Percentiles rank a stretch among this genome's conserved stretches.
Evolutionary conservation across 2,329 filamentous ascomycete genomes (phyloP).

Genomic region (Pyricularia pennisetigena): DNA sequence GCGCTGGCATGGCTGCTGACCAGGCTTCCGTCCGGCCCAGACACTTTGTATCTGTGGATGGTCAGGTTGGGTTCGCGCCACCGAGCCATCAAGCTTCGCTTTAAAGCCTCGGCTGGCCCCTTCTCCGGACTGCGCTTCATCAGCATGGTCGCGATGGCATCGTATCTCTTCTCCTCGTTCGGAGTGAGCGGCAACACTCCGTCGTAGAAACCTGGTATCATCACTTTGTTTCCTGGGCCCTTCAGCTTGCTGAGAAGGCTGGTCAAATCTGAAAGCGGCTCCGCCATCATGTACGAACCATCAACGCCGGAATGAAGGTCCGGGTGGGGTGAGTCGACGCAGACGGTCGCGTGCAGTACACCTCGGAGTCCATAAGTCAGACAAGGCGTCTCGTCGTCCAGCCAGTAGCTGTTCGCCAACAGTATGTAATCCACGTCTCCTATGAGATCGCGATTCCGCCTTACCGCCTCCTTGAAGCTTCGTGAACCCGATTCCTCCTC

Average conservation of each 20-base stretch:
- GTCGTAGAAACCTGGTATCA: constrained; percentile 84
- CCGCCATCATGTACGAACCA: constrained; percentile 80
- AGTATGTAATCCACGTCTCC: constrained; percentile 90
- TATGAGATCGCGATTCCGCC: constrained; percentile 71
- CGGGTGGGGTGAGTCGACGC: constrained; percentile 74
- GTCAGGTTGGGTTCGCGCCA: constrained; percentile 95
- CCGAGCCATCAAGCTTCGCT: constrained; percentile 77
- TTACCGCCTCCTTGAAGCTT: constrained; percentile 78
- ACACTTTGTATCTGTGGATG: constrained; percentile 86
- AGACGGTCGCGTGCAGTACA: constrained; percentile 85
- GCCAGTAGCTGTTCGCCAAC: constrained; percentile 96
- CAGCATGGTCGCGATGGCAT: constrained; percentile 72
- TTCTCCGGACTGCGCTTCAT: constrained; percentile 58
- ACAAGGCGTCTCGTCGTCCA: constrained; percentile 91
- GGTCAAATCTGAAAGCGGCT: constrained; percentile 86
- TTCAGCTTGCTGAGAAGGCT: constrained; percentile 74
- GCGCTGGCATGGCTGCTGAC: constrained; percentile 86
- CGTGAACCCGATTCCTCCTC: constrained; percentile 93
- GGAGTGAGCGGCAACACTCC: constrained; percentile 64
- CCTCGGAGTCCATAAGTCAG: constrained; percentile 90
- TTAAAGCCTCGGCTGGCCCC: constrained; percentile 57
- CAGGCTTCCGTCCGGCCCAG: constrained; percentile 82
- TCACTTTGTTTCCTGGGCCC: constrained; percentile 67
- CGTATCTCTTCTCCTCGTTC: constrained; percentile 71
- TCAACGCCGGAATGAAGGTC: constrained; percentile 97